These are phyloP conservation scores for Xerocomellus amylosporus DNA, from an alignment of 768 basidiomycete species.

Conservation along the genomic window DNA sequence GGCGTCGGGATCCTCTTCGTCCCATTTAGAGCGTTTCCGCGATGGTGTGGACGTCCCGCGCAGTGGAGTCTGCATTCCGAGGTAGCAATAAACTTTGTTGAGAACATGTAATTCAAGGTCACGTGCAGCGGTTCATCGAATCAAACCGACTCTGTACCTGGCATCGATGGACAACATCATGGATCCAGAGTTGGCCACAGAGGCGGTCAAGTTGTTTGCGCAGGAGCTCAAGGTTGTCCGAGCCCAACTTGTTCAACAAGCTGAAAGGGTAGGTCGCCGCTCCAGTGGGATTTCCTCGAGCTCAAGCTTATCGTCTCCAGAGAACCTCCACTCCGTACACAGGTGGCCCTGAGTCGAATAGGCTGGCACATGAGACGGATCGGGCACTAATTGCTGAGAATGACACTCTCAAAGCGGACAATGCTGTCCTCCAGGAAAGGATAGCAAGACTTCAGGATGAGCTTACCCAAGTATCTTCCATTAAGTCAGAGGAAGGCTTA, in stretches of 20 bases:
- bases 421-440: constrained; percentile 14
- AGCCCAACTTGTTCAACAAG: constrained; percentile 22
- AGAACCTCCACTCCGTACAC: constrained; percentile 3
- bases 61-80: constrained; percentile 23
- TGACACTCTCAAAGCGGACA: constrained; percentile 17
- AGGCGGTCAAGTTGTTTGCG: constrained; percentile 25
- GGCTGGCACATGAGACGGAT: constrained; percentile 2
- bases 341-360: neutral
- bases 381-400: constrained; percentile 18
- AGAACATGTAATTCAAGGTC: neutral
- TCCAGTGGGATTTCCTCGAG: neutral
- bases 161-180: constrained; percentile 17
- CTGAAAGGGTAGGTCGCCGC: constrained; percentile 14
- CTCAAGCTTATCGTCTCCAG: constrained; percentile 3
- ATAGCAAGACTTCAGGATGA: constrained; percentile 15
- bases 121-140: constrained; percentile 7
- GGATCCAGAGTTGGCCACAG: constrained; percentile 27
- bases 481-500: constrained; percentile 20
- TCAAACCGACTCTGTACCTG: neutral
- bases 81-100: constrained; percentile 20
- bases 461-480: neutral
- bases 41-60: constrained; percentile 49
- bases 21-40: constrained; percentile 79
- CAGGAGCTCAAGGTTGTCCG: constrained; percentile 26
- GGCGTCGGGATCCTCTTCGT: constrained; percentile 44